These are phyloP conservation scores for Ichthyophthirius multifiliis DNA, from an alignment of 169 alveolate species.

Conservation along the genomic window DNA sequence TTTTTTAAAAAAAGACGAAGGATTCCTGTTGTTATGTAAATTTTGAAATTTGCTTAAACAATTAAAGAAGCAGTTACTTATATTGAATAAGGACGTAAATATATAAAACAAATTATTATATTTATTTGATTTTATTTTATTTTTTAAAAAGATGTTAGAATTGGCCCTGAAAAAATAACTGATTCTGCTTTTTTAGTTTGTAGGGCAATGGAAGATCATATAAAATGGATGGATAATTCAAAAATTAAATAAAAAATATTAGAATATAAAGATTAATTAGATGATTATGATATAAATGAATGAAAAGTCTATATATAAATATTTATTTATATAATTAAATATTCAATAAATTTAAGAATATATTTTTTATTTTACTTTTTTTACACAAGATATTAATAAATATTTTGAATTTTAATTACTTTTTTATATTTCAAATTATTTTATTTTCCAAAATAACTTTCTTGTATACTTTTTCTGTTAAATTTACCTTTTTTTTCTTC, in stretches of 20 bases:
- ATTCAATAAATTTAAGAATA: no score
- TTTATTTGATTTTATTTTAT: neutral
- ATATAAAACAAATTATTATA: neutral
- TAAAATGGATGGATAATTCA: constrained; percentile 96
- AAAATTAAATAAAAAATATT: constrained; percentile 86
- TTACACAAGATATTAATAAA: no score
- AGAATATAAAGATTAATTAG: constrained; percentile 85
- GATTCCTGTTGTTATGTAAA: constrained; percentile 93
- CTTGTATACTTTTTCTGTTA: no score
- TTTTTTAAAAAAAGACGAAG: constrained; percentile 84
- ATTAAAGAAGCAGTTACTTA: constrained; percentile 93
- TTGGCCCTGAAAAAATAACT: constrained; percentile 94
- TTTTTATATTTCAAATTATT: no score
- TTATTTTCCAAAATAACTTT: no score
- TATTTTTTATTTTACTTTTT: no score
- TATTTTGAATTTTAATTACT: no score
- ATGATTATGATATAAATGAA: constrained; percentile 82
- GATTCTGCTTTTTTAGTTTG: constrained; percentile 96
- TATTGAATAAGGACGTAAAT: constrained; percentile 95
- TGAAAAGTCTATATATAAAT: no score
- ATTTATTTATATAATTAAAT: no score
- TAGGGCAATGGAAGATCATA: constrained; percentile 95
- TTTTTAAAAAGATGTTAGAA: constrained; percentile 58
- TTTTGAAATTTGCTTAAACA: constrained; percentile 91
- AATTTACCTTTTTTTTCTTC: no score